Evolutionary conservation across 73 alveolate species (phyloP).

Genomic region (Paramecium pentaurelia): DNA sequence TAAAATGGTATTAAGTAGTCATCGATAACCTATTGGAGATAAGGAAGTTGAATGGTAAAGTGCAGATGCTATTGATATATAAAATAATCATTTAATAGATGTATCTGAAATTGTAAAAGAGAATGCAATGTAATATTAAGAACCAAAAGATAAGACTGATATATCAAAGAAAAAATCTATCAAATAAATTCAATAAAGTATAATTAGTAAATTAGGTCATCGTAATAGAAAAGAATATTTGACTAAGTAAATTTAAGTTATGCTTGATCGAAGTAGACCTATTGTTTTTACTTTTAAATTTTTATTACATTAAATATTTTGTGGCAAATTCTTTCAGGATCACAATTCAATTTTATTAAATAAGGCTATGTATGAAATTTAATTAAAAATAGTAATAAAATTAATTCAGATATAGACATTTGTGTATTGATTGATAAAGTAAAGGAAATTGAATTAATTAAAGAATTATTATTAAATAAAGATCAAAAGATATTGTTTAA

Average conservation of each 20-base stretch:
- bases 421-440: neutral
- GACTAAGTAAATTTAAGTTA: neutral
- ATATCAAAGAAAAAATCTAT: neutral
- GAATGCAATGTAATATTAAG: neutral
- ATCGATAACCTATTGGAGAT: neutral
- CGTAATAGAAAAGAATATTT: neutral
- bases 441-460: neutral
- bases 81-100: neutral
- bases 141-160: neutral
- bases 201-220: neutral
- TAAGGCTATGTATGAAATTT: slow-evolving; percentile 4
- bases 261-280: neutral
- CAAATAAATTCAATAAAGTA: neutral
- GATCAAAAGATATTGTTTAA: slow-evolving; percentile 12
- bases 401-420: neutral
- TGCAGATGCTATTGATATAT: neutral
- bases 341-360: neutral
- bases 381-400: neutral
- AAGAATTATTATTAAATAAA: neutral
- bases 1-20: neutral
- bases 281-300: neutral
- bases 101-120: neutral
- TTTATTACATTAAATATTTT: neutral
- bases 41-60: neutral
- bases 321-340: slow-evolving; percentile 42